A percentile compares a stretch with the other conserved stretches of the same genome.
These are phyloP conservation scores for Hericium rajendrae DNA, from an alignment of 768 basidiomycete species.

Conservation along the genomic window DNA sequence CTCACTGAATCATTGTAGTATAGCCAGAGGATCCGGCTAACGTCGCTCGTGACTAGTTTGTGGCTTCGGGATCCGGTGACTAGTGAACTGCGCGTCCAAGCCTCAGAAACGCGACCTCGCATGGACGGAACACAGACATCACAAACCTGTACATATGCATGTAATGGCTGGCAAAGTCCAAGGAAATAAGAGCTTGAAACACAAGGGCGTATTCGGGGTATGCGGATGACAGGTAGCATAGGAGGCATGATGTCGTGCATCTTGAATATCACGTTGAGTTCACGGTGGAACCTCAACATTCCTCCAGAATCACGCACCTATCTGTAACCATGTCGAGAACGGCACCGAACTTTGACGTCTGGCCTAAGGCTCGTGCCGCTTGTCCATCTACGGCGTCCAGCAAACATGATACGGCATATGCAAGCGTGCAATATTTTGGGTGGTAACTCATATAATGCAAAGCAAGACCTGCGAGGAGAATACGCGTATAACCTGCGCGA, in stretches of 20 bases:
- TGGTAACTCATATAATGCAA: slow-evolving; percentile 93
- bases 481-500: slow-evolving; percentile 71
- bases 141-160: slow-evolving; percentile 98
- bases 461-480: slow-evolving; percentile 83
- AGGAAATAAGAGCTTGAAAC: slow-evolving; percentile 92
- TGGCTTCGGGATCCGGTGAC: slow-evolving; percentile 89
- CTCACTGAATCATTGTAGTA: slow-evolving; percentile 92
- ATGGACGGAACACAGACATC: slow-evolving; percentile 1
- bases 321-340: slow-evolving; percentile 99
- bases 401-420: slow-evolving; percentile 85
- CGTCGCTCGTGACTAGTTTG: slow-evolving; percentile 86
- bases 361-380: slow-evolving; percentile 78
- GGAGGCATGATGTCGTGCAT: slow-evolving; percentile 90
- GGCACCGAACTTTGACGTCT: slow-evolving; percentile 94
- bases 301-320: slow-evolving; percentile 43
- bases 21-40: slow-evolving; percentile 81
- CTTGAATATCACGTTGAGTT: slow-evolving; percentile 28
- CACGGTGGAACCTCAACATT: background rate
- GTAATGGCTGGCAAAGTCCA: slow-evolving; percentile 97
- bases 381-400: slow-evolving; percentile 94
- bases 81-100: slow-evolving; percentile 55
- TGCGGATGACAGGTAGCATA: slow-evolving; percentile 87
- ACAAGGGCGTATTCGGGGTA: slow-evolving; percentile 79
- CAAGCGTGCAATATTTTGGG: slow-evolving; percentile 82
- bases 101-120: no score